phyloP scores from a whole-genome alignment of 2,329 filamentous ascomycete genomes.

The Fusarium sp. region DNA sequence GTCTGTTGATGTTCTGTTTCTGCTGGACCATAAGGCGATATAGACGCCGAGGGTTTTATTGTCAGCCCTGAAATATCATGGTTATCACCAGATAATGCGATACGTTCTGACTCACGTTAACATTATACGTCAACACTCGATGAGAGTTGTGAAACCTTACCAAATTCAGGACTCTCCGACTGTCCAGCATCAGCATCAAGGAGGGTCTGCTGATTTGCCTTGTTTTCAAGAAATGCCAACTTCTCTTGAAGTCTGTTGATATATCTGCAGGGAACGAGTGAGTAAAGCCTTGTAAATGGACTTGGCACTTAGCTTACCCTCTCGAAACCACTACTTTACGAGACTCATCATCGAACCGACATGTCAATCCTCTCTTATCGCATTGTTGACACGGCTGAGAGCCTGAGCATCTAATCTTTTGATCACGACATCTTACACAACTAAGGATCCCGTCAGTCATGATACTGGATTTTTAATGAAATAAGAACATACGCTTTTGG shows the following conservation, averaged over 20 bases:
- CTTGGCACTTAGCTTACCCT: slow-evolving; percentile 1
- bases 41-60: slow-evolving; percentile 11
- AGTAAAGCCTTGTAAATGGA: neutral
- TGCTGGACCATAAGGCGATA: slow-evolving; percentile 1
- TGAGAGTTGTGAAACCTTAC: neutral
- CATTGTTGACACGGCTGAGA: slow-evolving; percentile 36
- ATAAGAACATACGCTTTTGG: slow-evolving; percentile 35
- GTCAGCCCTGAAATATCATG: neutral
- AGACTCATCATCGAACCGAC: slow-evolving; percentile 33
- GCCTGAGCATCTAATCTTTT: slow-evolving; percentile 40
- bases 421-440: slow-evolving; percentile 39
- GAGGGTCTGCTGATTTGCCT: neutral
- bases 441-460: slow-evolving; percentile 7
- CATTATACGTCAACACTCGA: neutral
- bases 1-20: neutral
- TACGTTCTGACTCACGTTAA: slow-evolving; percentile 1
- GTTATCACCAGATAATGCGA: neutral
- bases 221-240: slow-evolving; percentile 19
- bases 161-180: slow-evolving; percentile 4
- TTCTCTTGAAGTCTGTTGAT: slow-evolving; percentile 33
- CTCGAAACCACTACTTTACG: slow-evolving; percentile 39
- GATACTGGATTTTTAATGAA: neutral
- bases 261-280: slow-evolving; percentile 16
- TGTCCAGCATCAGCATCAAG: neutral
- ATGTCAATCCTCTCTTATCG: slow-evolving; percentile 26